A percentile compares a stretch with the other conserved stretches of the same genome.
phyloP scores from a whole-genome alignment of 2,329 filamentous ascomycete species.

The Aspergillus pseudonomiae region DNA sequence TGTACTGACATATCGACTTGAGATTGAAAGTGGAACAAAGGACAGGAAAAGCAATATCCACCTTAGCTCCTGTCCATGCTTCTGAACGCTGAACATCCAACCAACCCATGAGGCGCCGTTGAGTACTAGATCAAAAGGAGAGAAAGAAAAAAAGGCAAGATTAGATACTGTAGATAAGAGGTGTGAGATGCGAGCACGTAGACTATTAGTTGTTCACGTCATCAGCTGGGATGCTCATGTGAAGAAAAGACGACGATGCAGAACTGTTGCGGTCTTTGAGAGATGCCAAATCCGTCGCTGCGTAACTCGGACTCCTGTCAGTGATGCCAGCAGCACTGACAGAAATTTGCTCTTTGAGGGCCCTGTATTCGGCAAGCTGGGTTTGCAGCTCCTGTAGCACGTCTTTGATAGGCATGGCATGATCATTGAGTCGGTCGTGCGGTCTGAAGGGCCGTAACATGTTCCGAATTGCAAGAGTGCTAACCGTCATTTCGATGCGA shows the following conservation, averaged over 20 bases:
- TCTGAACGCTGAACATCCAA: slow-evolving; percentile 22
- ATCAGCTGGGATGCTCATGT: slow-evolving; percentile 24
- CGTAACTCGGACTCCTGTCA: slow-evolving; percentile 21
- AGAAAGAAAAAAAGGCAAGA: slow-evolving; percentile 9
- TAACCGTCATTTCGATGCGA: slow-evolving; percentile 89
- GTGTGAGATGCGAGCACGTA: not conserved
- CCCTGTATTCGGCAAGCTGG: slow-evolving; percentile 46
- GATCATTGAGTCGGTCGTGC: slow-evolving; percentile 67
- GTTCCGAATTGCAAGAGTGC: slow-evolving; percentile 77
- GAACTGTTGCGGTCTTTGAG: slow-evolving; percentile 27
- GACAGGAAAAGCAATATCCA: slow-evolving; percentile 21
- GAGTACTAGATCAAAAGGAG: slow-evolving; percentile 16
- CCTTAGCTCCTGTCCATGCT: slow-evolving; percentile 34
- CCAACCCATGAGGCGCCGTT: slow-evolving; percentile 30
- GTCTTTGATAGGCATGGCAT: slow-evolving; percentile 76
- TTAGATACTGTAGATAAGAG: slow-evolving; percentile 12
- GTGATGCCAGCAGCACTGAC: slow-evolving; percentile 29
- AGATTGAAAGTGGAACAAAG: slow-evolving; percentile 14
- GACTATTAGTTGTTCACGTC: slow-evolving; percentile 19
- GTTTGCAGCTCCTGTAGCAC: slow-evolving; percentile 53
- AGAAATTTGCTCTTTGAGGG: slow-evolving; percentile 44
- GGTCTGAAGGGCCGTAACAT: slow-evolving; percentile 70
- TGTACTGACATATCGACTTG: slow-evolving; percentile 11
- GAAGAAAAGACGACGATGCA: slow-evolving; percentile 33
- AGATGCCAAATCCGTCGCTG: slow-evolving; percentile 16